Percentiles rank a stretch among this genome's conserved stretches.
phyloP scores from a whole-genome alignment of 2,329 filamentous ascomycete genomes.

The Dichotomopilus funicola region DNA sequence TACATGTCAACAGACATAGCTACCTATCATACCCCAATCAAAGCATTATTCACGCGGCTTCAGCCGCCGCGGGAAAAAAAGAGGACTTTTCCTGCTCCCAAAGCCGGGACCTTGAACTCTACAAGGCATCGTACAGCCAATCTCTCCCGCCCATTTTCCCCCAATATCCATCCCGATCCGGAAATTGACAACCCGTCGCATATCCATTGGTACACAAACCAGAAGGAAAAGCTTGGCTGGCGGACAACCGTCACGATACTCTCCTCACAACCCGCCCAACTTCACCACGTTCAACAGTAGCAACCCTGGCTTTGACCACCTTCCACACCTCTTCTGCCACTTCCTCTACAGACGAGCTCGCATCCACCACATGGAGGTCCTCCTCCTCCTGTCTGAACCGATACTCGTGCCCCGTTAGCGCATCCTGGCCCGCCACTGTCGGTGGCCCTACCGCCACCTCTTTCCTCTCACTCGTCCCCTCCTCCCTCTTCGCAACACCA shows the following conservation, averaged over 20 bases:
- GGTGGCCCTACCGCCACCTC: conserved; percentile 17
- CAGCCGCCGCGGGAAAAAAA: conserved; percentile 5
- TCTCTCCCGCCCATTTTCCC: not conserved
- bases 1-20: not conserved
- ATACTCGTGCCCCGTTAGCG: conserved; percentile 23
- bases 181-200: no score
- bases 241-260: conserved; percentile 24
- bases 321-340: conserved; percentile 52
- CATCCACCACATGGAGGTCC: conserved; percentile 49
- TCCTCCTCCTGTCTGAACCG: conserved; percentile 44
- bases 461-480: conserved; percentile 8
- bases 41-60: not conserved
- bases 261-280: conserved; percentile 40
- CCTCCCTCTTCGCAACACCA: conserved; percentile 6
- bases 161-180: no score
- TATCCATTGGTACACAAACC: no score
- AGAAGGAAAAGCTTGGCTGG: no score
- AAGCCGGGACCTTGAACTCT: no score
- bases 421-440: conserved; percentile 11
- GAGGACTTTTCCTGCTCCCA: not conserved
- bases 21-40: not conserved
- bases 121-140: no score
- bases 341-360: conserved; percentile 47
- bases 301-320: conserved; percentile 41
- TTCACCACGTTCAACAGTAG: conserved; percentile 44